These are phyloP conservation scores for Tanacetum coccineum DNA, from an alignment of 129 eudicot genomes.

Conservation along the genomic window DNA sequence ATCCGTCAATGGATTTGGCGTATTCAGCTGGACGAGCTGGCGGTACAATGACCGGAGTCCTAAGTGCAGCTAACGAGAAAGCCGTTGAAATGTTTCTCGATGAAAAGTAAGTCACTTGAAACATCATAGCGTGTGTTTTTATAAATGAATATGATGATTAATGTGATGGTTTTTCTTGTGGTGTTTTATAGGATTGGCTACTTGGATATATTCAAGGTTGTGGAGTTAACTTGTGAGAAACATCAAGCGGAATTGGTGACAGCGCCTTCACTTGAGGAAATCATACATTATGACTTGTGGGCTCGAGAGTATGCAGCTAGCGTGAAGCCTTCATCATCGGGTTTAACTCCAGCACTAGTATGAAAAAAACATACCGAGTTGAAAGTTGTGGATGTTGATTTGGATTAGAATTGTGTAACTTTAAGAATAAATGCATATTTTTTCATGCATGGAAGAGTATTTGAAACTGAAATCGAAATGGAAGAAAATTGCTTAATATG, in stretches of 20 bases:
- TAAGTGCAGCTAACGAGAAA: slow-evolving; percentile 96
- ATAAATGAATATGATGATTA: neutral
- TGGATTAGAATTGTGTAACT: neutral
- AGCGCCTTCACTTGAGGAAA: slow-evolving; percentile 72
- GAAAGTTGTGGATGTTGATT: slow-evolving; percentile 5
- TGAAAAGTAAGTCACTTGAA: slow-evolving; percentile 55
- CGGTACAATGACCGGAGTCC: slow-evolving; percentile 98
- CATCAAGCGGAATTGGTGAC: slow-evolving; percentile 66
- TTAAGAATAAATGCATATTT: slow-evolving; percentile 27
- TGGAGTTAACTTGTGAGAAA: slow-evolving; percentile 87
- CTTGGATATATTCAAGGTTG: slow-evolving; percentile 90
- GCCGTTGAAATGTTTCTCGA: slow-evolving; percentile 92
- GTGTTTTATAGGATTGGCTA: slow-evolving; percentile 67
- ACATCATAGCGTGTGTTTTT: neutral
- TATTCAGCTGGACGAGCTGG: slow-evolving; percentile 97
- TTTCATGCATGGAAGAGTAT: neutral
- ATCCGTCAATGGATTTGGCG: slow-evolving; percentile 93
- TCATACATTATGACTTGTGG: slow-evolving; percentile 85
- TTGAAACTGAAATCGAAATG: slow-evolving; percentile 8
- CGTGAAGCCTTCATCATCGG: slow-evolving; percentile 43
- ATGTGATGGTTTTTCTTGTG: slow-evolving; percentile 8
- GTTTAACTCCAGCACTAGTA: slow-evolving; percentile 58
- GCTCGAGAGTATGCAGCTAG: slow-evolving; percentile 73
- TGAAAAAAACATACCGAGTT: slow-evolving; percentile 22
- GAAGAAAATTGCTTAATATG: slow-evolving; percentile 6